Evolutionary conservation across 2,329 filamentous ascomycete species (phyloP), one percentile per base, ranked within the genome.

Genomic region (Claviceps arundinis): DNA sequence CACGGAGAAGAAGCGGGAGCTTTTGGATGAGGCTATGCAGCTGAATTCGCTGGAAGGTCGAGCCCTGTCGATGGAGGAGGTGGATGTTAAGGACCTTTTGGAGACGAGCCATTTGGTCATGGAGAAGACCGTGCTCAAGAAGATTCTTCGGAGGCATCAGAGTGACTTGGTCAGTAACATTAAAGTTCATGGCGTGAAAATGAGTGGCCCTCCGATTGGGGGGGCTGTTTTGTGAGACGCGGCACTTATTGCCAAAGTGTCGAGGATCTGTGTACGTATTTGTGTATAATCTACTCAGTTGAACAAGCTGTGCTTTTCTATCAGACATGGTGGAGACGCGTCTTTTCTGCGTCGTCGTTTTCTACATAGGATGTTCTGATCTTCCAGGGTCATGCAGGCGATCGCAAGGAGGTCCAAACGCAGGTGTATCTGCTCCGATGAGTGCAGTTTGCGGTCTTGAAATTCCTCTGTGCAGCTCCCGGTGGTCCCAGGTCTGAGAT

Each of bases 81-180:
- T 98, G 38, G 93, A 97, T 69, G 89, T 98, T 56, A 98, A 97
- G 78, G 87, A 97, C 66, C 69, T 98, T 57, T 71, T 98, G 58
- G 87, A 93, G 72, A 82, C 84, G 51, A 86, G 87, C 51, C 82
- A 89, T 62, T 73, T 98, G 55, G 82, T 98, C 55, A 81, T 98
- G 61, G 93, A 98, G 77, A 81, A 85, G 66, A 71, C 73, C 43
- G 91, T 91, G 38, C 74, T 98, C 62, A 77, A 83, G 66, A 76
- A 80, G 65, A 81, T 97, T 64, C 76, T 96, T 61, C 70, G 74
- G 64, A 70, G 75, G 58, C 89, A 95, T 62, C 77, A 84, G 71
- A 84, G 78, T 62, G 85, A 89, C 65, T 62, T 86, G 54, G 65
- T 74, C 50, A 70, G 70, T 58, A 67, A 64, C 49, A 63, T 79